These are phyloP conservation scores for Aspergillus ochraceus DNA, from an alignment of 2,329 filamentous ascomycete species.

Conservation along the genomic window DNA sequence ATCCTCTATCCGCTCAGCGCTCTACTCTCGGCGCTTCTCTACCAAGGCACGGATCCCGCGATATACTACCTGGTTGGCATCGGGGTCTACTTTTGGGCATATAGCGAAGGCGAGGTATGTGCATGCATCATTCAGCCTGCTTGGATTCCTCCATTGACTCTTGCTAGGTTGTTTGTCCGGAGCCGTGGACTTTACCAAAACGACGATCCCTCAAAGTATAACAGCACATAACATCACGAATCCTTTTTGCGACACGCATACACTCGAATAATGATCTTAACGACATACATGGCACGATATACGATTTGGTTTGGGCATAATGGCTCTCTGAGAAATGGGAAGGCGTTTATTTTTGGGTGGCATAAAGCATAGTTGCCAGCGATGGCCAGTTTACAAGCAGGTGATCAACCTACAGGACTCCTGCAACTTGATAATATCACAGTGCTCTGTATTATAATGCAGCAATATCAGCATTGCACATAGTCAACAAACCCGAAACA, in stretches of 20 bases:
- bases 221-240: background rate
- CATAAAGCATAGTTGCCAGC: background rate
- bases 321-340: background rate
- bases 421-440: background rate
- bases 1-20: constrained; percentile 78
- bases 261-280: background rate
- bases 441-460: background rate
- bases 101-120: constrained; percentile 92
- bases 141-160: background rate
- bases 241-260: background rate
- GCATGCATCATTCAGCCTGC: background rate
- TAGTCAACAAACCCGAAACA: background rate
- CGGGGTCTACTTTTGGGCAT: constrained; percentile 92
- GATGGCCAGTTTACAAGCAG: background rate
- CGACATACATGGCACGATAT: background rate
- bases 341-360: background rate
- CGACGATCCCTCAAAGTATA: constrained; percentile 17
- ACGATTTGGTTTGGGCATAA: background rate
- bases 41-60: constrained; percentile 89
- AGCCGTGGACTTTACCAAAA: constrained; percentile 68
- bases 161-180: constrained; percentile 63
- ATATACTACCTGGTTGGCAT: constrained; percentile 89
- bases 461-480: background rate
- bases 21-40: constrained; percentile 73
- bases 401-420: background rate